Conservation (phyloP, 768 basidiomycete genomes). For the Boletus huronensis region DNA sequence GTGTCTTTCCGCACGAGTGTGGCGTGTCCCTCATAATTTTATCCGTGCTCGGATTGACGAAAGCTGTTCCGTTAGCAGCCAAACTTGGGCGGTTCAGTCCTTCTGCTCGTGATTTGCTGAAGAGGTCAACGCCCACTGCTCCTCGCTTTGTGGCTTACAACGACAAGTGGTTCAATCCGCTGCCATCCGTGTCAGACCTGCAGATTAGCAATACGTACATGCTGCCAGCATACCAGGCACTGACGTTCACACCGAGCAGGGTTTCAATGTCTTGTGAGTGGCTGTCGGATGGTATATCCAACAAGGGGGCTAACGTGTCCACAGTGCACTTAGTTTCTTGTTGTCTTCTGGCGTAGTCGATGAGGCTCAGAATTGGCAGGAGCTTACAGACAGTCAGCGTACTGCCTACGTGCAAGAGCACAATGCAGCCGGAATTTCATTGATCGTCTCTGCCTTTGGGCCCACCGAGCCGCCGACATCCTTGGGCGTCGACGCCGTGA, state of each 20-base stretch:
- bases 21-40: slow-evolving; percentile 2
- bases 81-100: slow-evolving; percentile 21
- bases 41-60: slow-evolving; percentile 8
- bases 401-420: slow-evolving; percentile 44
- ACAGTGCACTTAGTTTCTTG: slow-evolving; percentile 41
- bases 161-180: slow-evolving; percentile 41
- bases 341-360: slow-evolving; percentile 41
- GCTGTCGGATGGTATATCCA: neutral
- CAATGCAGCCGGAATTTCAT: slow-evolving; percentile 51
- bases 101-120: slow-evolving; percentile 23
- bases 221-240: neutral
- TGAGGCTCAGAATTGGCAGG: slow-evolving; percentile 45
- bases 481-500: slow-evolving; percentile 36
- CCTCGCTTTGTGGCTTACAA: slow-evolving; percentile 48
- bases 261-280: slow-evolving; percentile 36
- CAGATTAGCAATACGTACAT: slow-evolving; percentile 28
- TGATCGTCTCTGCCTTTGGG: slow-evolving; percentile 57
- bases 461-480: slow-evolving; percentile 42
- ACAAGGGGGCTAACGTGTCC: neutral
- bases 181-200: slow-evolving; percentile 43
- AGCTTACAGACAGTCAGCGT: slow-evolving; percentile 38
- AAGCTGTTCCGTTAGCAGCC: slow-evolving; percentile 19
- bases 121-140: slow-evolving; percentile 33
- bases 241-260: slow-evolving; percentile 17
- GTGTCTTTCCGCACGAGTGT: slow-evolving; percentile 12